A percentile compares a stretch with the other conserved stretches of the same genome.
Evolutionary conservation across 2,329 filamentous ascomycete genomes (phyloP).

Genomic region (Epichloe typhina): DNA sequence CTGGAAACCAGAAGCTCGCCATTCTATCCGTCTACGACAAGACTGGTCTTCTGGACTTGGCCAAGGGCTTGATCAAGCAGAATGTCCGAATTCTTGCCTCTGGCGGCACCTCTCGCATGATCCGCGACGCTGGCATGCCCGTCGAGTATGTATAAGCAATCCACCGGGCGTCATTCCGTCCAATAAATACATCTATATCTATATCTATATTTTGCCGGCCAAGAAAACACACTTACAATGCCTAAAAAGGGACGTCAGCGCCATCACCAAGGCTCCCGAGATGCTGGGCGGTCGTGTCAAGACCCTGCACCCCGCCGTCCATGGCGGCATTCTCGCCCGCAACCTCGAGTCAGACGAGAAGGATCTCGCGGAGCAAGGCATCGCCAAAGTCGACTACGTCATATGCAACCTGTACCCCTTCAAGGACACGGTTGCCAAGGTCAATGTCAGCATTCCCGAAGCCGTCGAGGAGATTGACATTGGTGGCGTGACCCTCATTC

Average conservation of each 20-base stretch:
- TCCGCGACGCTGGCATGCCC: constrained; percentile 86
- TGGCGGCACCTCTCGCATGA: constrained; percentile 90
- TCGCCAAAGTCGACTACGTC: constrained; percentile 88
- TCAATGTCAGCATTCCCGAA: constrained; percentile 92
- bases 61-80: constrained; percentile 78
- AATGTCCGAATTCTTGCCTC: constrained; percentile 89
- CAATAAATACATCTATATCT: too few relatives aligned
- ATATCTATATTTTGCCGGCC: too few relatives aligned
- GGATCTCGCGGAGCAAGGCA: constrained; percentile 88
- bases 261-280: constrained; percentile 92
- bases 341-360: constrained; percentile 93
- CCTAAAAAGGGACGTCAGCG: constrained; percentile 63
- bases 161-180: too few relatives aligned
- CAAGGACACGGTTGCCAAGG: constrained; percentile 94
- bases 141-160: constrained; percentile 57
- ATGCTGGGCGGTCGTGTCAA: constrained; percentile 81
- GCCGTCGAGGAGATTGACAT: constrained; percentile 99
- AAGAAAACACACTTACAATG: too few relatives aligned
- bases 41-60: constrained; percentile 84
- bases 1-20: constrained; percentile 48
- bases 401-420: constrained; percentile 99
- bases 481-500: constrained; percentile 89
- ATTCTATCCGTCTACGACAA: constrained; percentile 99
- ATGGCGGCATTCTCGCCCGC: constrained; percentile 82
- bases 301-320: constrained; percentile 90